phyloP scores from a whole-genome alignment of 805 yeast genomes.

The Hanseniaspora taiwanica region DNA sequence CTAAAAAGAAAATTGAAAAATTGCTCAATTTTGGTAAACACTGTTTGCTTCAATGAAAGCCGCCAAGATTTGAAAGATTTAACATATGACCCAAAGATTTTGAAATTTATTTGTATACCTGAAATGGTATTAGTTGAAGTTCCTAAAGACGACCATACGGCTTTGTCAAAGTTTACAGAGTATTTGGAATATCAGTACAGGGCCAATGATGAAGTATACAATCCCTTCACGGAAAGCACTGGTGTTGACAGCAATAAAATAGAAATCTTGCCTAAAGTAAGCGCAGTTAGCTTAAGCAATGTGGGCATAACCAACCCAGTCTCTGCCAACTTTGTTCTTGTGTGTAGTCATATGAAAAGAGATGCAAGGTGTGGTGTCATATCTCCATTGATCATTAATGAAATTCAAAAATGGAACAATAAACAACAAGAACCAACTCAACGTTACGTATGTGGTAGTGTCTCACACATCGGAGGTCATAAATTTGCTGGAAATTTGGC shows the following conservation, averaged over 20 bases:
- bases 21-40: slow-evolving; percentile 10
- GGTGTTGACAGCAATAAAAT: too few relatives aligned
- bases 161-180: slow-evolving; percentile 1
- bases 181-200: slow-evolving; percentile 14
- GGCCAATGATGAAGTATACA: slow-evolving; percentile 2
- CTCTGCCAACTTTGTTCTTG: slow-evolving; percentile 10
- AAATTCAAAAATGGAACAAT: slow-evolving; percentile 3
- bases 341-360: slow-evolving; percentile 18
- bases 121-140: slow-evolving; percentile 14
- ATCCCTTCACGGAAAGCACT: background rate
- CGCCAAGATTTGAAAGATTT: background rate
- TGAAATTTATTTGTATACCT: slow-evolving; percentile 12
- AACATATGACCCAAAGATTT: slow-evolving; percentile 2
- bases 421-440: slow-evolving; percentile 1
- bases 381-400: slow-evolving; percentile 11
- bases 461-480: slow-evolving; percentile 80
- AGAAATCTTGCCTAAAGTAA: background rate
- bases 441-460: slow-evolving; percentile 34
- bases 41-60: slow-evolving; percentile 6
- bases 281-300: background rate
- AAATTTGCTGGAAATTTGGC: slow-evolving; percentile 73
- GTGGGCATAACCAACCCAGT: background rate
- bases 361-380: slow-evolving; percentile 18
- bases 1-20: slow-evolving; percentile 9
- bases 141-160: slow-evolving; percentile 2